Percentiles rank a stretch among this genome's conserved stretches.
These are phyloP conservation scores for Letharia lupina DNA, from an alignment of 495 filamentous ascomycete genomes.

Conservation along the genomic window DNA sequence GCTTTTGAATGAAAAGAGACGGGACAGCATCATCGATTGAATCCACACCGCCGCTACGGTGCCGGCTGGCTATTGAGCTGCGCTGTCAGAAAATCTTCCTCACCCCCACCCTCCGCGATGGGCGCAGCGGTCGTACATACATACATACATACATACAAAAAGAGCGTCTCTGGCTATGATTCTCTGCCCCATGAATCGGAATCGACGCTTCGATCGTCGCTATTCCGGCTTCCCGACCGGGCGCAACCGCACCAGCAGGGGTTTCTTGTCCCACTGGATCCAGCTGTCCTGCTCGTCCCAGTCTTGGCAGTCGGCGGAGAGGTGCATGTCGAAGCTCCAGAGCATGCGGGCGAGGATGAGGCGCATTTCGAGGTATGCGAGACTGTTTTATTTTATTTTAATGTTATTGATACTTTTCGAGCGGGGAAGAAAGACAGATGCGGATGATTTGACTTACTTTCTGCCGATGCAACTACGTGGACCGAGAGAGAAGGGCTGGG, in stretches of 20 bases:
- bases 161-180: neutral
- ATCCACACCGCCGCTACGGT: no score
- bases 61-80: no score
- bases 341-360: conserved; percentile 26
- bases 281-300: conserved; percentile 35
- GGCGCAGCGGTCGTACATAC: no score
- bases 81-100: no score
- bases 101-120: no score
- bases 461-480: conserved; percentile 39
- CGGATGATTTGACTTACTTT: conserved; percentile 25
- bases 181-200: neutral
- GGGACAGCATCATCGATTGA: no score
- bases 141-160: neutral
- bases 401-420: no score
- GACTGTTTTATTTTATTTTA: no score
- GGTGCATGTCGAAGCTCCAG: conserved; percentile 27
- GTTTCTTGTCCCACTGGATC: conserved; percentile 36
- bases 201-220: neutral
- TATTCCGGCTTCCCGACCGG: neutral
- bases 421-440: neutral
- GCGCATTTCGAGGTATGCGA: conserved; percentile 41
- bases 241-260: conserved; percentile 31
- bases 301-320: conserved; percentile 20
- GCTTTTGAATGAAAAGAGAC: no score
- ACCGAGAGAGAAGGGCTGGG: conserved; percentile 40